Base-by-base conservation (phyloP, 345 rosid genomes). In the Schrenkiella parvula region DNA sequence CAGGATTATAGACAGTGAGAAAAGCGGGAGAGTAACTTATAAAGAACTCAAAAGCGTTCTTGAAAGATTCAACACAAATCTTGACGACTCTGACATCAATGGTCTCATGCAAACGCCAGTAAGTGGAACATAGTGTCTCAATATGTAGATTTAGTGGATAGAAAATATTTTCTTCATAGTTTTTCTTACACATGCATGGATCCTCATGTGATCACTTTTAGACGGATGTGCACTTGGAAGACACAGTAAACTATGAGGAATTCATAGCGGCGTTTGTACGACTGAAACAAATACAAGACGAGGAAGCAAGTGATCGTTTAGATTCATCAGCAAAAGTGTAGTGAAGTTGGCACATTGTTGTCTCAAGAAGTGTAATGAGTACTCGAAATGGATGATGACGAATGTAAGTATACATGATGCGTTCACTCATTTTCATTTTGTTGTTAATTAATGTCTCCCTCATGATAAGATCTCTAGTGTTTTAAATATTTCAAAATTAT, bases 11-110 rank as follows among this genome's bases (percentile, higher is more conserved):
- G 98, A 93, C 80, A 79, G 87, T 18, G 96, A 88, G 51, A 81
- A 70, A 10, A 87, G 89, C 34, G 97, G 96, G 32, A 81, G 81
- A 66, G 80, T 93, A 35, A 87, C 87, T 22, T 93, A 76, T 58
- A 90, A 90, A 62, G 96, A 88, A 83, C 97, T 90, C 75, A 87
- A 85, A 84, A 84, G 48, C 17, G 89, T 92, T 18, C 84, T 93
- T 13, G 84, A 77, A 73, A 83, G 66, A 70, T 87, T 85, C 17
- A 90, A 92, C 3, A 86, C 95, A 12, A 80, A 70, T 80, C 82
- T 90, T 29, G 75, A 81, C 43, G 89, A 85, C 72, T 79, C 90
- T 23, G 98, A 90, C 72, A 84, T 87, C 67, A 81, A 64, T 60
- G 75, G 78, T 68, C 85, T 93, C 57, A 81, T 93, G 88, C 83